Evolutionary conservation across 2,329 filamentous ascomycete species (phyloP), one percentile per base, ranked within the genome.

Genomic region (Colletotrichum scovillei): DNA sequence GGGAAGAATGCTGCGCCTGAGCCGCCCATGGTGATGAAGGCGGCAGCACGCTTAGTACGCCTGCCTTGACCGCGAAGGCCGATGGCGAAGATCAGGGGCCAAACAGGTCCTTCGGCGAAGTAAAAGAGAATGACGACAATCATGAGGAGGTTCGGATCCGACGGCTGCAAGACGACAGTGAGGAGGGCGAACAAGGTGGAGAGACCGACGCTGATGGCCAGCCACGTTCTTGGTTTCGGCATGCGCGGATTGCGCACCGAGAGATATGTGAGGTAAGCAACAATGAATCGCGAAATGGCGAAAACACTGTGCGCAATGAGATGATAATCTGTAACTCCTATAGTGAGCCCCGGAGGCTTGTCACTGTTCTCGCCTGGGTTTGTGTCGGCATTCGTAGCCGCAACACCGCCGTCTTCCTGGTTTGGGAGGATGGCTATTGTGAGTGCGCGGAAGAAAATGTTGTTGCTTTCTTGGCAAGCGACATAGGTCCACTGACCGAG

Each of bases 61-160:
- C 90, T 88, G 0, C 95, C 95, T 63, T 97, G 89, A 0, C 95
- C 94, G 3, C 94, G 90, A 72, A 97, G 91, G 3, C 93, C 93
- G 14, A 97, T 88, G 4, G 93, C 91, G 76, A 95, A 95, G 73
- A 97, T 92, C 1, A 95, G 91, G 0, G 95, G 95, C 86, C 94
- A 97, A 77, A 94, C 90, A 64, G 95, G 94, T 0, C 92, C 93
- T 81, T 96, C 94, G 78, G 94, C 94, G 81, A 97, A 94, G 76
- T 94, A 92, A 75, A 93, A 93, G 32, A 95, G 77, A 52, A 92
- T 86, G 2, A 93, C 84, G 75, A 94, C 92, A n/a, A 90, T 85
- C 28, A 86, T 83, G 28, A 91, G 80, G 0, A 88, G 76, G 75
- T 90, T 86, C 0, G 87, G 83, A 69, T 89, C 83, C 1, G 76